Evolutionary conservation across 2,329 filamentous ascomycete genomes (phyloP), one percentile per base, ranked within the genome.

Genomic region (Clonostachys rosea): DNA sequence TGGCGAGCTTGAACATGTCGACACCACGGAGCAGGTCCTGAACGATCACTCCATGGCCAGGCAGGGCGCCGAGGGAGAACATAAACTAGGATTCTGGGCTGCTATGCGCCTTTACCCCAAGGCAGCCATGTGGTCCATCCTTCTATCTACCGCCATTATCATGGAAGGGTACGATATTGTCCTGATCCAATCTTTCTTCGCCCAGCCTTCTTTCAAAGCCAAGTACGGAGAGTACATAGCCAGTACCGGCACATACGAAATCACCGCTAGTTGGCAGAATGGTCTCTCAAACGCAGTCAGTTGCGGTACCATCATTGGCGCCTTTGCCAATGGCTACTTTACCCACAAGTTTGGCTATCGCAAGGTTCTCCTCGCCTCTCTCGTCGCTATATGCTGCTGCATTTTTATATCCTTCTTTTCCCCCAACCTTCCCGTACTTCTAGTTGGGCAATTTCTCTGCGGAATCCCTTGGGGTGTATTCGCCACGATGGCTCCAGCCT

Each of bases 201-300:
- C 60, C 6, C 67, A 64, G 44, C 67, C 60, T 5, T 48, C 56
- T 5, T 67, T 66, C 44, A 47, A 48, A 24, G 40, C 47, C 18
- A 44, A 55, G 11, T 58, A 55, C 24, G 56, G 56, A 46, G 47
- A 18, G 12, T 48, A 48, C 24, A 40, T 36, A 5, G 17, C 46
- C 34, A 36, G 13, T 9, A 48, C 46, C 13, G 46, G 44, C 14
- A 40, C 35, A 45, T 76, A 76, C 49, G 61, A 76, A 49, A 58
- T 81, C 44, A 69, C 71, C 2, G 71, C 73, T 2, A 60, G 68
- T 1, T 81, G 78, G 78, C 76, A 80, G 56, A 67, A 74, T 3
- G 75, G 69, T 7, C 60, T 81, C 4, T 67, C 65, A 40, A 78
- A 76, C 41, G 76, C 69, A 9, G 66, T 70, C 0, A 62, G 69